A percentile compares a stretch with the other conserved stretches of the same genome.
Evolutionary conservation across 495 filamentous ascomycete genomes (phyloP).

Genomic region (Hyaloscypha hepaticicola): DNA sequence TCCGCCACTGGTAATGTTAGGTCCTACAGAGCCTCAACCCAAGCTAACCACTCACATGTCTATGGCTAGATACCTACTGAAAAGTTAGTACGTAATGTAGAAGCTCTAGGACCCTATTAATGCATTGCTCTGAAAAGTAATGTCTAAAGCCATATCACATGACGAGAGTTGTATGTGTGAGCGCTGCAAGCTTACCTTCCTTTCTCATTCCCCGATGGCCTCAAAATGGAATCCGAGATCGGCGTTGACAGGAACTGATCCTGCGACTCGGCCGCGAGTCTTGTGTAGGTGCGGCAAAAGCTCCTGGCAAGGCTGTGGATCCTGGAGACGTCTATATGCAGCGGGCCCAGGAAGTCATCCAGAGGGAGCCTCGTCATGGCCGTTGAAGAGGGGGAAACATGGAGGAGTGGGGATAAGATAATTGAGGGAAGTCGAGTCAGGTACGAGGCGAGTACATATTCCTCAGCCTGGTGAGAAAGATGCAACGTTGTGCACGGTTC

Average conservation of each 20-base stretch:
- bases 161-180: neutral
- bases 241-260: constrained; percentile 80
- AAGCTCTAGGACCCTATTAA: neutral
- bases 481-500: neutral
- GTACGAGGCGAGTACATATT: neutral
- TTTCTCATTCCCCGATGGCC: constrained; percentile 60
- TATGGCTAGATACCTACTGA: constrained; percentile 64
- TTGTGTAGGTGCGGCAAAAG: constrained; percentile 58
- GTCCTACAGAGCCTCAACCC: neutral
- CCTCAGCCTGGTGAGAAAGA: constrained; percentile 9
- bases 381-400: constrained; percentile 26
- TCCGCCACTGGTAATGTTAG: constrained; percentile 52
- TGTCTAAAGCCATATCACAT: neutral
- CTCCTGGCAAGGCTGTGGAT: constrained; percentile 60
- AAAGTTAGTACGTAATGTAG: constrained; percentile 17
- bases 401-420: neutral
- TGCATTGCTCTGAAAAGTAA: neutral
- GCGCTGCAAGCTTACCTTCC: constrained; percentile 47
- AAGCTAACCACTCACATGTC: constrained; percentile 55
- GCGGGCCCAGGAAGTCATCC: constrained; percentile 45
- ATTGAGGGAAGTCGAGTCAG: neutral
- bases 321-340: constrained; percentile 42
- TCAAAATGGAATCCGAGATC: constrained; percentile 55
- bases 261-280: constrained; percentile 62
- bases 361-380: constrained; percentile 31